Percentiles rank a stretch among this genome's conserved stretches.
phyloP scores from a whole-genome alignment of 2,329 filamentous ascomycete genomes.

The Sclerotinia nivalis region DNA sequence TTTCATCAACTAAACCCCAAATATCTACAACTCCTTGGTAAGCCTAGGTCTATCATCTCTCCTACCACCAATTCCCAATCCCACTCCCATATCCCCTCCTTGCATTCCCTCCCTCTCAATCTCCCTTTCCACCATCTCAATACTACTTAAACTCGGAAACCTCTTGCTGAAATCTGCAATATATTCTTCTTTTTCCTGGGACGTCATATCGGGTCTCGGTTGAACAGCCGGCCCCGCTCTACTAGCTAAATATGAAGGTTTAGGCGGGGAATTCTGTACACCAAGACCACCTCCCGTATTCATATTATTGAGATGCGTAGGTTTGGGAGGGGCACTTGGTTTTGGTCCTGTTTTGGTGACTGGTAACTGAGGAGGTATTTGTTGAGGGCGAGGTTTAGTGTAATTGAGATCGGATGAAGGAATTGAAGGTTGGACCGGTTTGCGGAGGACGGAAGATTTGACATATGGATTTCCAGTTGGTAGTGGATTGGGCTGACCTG shows the following conservation, averaged over 20 bases:
- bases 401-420: constrained; percentile 34
- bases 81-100: constrained; percentile 18
- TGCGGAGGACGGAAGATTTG: constrained; percentile 44
- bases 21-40: constrained; percentile 18
- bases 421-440: constrained; percentile 45
- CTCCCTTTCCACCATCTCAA: constrained; percentile 60
- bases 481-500: constrained; percentile 27
- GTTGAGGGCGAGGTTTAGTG: constrained; percentile 33
- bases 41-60: constrained; percentile 16
- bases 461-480: constrained; percentile 34
- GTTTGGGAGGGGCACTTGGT: constrained; percentile 62
- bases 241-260: constrained; percentile 44
- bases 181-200: constrained; percentile 64
- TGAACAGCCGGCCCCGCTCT: constrained; percentile 36
- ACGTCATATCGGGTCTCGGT: constrained; percentile 55
- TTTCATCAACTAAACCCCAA: background rate
- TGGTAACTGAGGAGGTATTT: constrained; percentile 31
- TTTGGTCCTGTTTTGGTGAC: constrained; percentile 43
- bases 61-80: constrained; percentile 19
- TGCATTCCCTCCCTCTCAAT: constrained; percentile 27
- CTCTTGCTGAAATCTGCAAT: constrained; percentile 74
- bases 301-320: constrained; percentile 59
- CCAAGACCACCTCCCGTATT: constrained; percentile 43
- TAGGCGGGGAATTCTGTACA: constrained; percentile 50
- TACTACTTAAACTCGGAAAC: constrained; percentile 79